phyloP scores from a whole-genome alignment of 148 eudicot species.

The Vaccinium darrowii region DNA sequence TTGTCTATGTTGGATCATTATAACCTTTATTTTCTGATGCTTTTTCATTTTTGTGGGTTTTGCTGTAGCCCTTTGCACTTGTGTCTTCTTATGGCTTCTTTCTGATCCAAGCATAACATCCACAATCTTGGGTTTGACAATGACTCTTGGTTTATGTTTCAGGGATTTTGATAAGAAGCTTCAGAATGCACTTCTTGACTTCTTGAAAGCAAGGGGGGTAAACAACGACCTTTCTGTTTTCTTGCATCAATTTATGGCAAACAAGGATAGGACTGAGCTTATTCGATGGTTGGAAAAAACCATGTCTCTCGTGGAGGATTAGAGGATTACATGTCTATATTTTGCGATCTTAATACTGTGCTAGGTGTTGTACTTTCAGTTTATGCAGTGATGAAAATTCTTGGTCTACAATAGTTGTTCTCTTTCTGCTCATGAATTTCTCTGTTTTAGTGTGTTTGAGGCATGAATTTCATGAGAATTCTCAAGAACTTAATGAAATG shows the following conservation, averaged over 20 bases:
- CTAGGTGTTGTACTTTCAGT: constrained; percentile 4
- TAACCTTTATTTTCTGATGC: neutral
- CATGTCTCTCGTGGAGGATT: constrained; percentile 34
- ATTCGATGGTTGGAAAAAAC: constrained; percentile 53
- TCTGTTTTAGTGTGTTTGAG: neutral
- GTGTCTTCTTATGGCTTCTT: neutral
- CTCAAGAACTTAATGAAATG: neutral
- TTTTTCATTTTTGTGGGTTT: neutral
- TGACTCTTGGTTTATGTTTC: constrained; percentile 19
- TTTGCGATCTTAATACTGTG: too few relatives aligned
- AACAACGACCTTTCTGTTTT: constrained; percentile 53
- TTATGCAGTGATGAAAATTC: constrained; percentile 2
- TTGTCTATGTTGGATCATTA: too few relatives aligned
- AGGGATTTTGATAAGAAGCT: constrained; percentile 57
- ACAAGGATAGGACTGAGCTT: constrained; percentile 68
- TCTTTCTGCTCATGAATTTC: neutral
- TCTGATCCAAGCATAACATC: neutral
- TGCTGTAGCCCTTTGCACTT: neutral
- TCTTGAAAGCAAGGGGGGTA: constrained; percentile 69
- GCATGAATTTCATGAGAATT: neutral
- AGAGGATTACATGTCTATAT: constrained; percentile 3
- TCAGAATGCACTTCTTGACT: constrained; percentile 50
- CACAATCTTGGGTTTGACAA: neutral
- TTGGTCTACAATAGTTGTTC: neutral
- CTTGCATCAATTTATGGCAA: constrained; percentile 63